A percentile compares a stretch with the other conserved stretches of the same genome.
Evolutionary conservation across 2,329 filamentous ascomycete genomes (phyloP).

Genomic region (Bipolaris victoriae): DNA sequence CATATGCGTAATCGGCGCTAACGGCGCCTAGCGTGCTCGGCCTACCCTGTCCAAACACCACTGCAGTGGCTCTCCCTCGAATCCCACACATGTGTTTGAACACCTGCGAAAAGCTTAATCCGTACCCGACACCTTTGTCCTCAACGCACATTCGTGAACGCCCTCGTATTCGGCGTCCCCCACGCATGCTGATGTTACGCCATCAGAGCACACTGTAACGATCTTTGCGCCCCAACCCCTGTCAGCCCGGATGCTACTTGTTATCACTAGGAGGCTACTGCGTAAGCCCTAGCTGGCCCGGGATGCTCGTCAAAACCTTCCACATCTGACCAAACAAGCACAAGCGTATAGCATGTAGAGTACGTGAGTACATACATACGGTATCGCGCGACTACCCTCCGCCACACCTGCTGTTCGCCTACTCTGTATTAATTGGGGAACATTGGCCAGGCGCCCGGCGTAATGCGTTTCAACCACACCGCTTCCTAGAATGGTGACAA

Average conservation of each 20-base stretch:
- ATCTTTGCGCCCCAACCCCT: neutral
- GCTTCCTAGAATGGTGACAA: constrained; percentile 9
- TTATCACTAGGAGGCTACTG: too few relatives aligned
- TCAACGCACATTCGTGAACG: neutral
- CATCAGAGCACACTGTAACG: neutral
- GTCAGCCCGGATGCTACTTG: neutral
- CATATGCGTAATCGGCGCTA: constrained; percentile 26
- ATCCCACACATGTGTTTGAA: constrained; percentile 16
- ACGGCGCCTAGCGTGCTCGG: constrained; percentile 14
- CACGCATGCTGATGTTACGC: neutral
- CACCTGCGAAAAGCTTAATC: constrained; percentile 8
- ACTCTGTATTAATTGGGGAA: neutral
- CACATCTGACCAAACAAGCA: constrained; percentile 1
- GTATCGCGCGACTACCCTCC: neutral
- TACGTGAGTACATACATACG: neutral
- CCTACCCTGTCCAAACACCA: constrained; percentile 23
- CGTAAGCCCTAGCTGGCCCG: too few relatives aligned
- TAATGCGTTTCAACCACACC: neutral
- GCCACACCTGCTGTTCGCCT: neutral
- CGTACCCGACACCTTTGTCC: constrained; percentile 1
- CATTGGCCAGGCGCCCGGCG: neutral
- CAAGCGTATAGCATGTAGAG: too few relatives aligned
- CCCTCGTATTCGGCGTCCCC: neutral
- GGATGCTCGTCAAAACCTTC: neutral
- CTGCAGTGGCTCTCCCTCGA: constrained; percentile 12